phyloP scores from a whole-genome alignment of 2,329 filamentous ascomycete genomes.

The Claviceps sp. region DNA sequence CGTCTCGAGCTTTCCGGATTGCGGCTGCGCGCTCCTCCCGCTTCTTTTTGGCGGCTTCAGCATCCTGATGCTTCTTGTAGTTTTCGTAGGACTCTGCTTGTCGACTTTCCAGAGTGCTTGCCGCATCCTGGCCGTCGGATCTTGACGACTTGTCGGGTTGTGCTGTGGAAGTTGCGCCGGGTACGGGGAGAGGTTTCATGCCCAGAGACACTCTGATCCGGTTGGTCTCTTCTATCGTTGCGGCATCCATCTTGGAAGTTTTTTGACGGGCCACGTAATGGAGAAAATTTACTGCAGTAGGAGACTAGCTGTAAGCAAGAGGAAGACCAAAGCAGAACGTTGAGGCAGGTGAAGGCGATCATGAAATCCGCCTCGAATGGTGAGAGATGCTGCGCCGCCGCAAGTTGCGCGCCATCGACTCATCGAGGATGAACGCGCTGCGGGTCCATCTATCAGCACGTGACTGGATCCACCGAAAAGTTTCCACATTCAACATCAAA shows the following conservation, averaged over 20 bases:
- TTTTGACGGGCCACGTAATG: background rate
- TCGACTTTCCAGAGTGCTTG: conserved; percentile 73
- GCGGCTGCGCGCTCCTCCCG: conserved; percentile 71
- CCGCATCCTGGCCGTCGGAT: conserved; percentile 49
- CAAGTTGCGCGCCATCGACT: background rate
- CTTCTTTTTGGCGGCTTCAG: conserved; percentile 62
- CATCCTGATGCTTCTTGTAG: conserved; percentile 50
- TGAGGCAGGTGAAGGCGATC: background rate
- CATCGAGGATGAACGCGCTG: background rate
- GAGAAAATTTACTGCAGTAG: background rate
- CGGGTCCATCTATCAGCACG: background rate
- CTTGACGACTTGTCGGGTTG: conserved; percentile 32
- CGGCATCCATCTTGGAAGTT: conserved; percentile 38
- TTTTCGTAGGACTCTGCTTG: conserved; percentile 63
- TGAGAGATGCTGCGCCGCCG: too few species aligned
- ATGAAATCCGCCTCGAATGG: background rate
- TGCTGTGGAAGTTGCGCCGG: conserved; percentile 39
- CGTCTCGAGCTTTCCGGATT: conserved; percentile 77
- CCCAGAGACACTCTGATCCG: conserved; percentile 80
- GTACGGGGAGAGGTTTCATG: conserved; percentile 77
- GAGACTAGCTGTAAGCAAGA: background rate
- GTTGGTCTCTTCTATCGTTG: conserved; percentile 86
- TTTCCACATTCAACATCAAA: conserved; percentile 8
- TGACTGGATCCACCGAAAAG: conserved; percentile 4
- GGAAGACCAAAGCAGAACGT: background rate